Conservation (phyloP, 495 filamentous ascomycete genomes). For the Jackrogersella multiformis region DNA sequence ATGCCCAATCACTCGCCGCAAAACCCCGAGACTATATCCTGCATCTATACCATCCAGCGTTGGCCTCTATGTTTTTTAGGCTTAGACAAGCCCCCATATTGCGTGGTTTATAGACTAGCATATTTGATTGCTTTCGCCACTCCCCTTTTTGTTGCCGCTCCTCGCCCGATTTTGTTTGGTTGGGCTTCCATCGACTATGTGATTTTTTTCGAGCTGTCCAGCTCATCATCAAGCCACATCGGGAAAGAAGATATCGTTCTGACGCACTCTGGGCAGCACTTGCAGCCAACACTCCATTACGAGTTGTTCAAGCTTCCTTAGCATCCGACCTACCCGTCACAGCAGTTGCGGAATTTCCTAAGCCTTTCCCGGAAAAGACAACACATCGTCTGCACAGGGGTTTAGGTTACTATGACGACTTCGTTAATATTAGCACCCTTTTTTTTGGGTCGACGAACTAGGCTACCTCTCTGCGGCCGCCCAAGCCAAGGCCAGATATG, state of each 20-base stretch:
- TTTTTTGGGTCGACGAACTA: conserved; percentile 32
- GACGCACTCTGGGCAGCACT: conserved; percentile 40
- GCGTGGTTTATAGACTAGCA: conserved; percentile 35
- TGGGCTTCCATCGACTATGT: conserved; percentile 36
- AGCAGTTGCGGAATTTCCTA: conserved; percentile 25
- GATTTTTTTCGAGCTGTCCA: conserved; percentile 31
- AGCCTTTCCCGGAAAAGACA: conserved; percentile 34
- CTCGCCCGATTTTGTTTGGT: conserved; percentile 38
- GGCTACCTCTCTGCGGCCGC: conserved; percentile 38
- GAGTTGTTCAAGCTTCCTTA: conserved; percentile 33
- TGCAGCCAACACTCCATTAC: conserved; percentile 42
- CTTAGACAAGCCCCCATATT: conserved; percentile 34
- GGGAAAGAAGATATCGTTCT: conserved; percentile 41
- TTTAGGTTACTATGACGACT: conserved; percentile 39
- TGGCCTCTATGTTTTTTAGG: conserved; percentile 32
- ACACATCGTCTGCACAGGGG: conserved; percentile 40
- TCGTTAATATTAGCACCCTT: conserved; percentile 34
- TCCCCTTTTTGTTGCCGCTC: conserved; percentile 32
- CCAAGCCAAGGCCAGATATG: conserved; percentile 32
- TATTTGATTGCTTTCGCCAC: conserved; percentile 41
- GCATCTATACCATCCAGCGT: conserved; percentile 31
- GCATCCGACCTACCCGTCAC: conserved; percentile 37
- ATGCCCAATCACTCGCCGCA: conserved; percentile 35
- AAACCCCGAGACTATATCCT: conserved; percentile 35
- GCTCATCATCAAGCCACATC: conserved; percentile 48